A percentile compares a stretch with the other conserved stretches of the same genome.
Conservation (phyloP, 2,329 filamentous ascomycete species). For the Trichophyton verrucosum region DNA sequence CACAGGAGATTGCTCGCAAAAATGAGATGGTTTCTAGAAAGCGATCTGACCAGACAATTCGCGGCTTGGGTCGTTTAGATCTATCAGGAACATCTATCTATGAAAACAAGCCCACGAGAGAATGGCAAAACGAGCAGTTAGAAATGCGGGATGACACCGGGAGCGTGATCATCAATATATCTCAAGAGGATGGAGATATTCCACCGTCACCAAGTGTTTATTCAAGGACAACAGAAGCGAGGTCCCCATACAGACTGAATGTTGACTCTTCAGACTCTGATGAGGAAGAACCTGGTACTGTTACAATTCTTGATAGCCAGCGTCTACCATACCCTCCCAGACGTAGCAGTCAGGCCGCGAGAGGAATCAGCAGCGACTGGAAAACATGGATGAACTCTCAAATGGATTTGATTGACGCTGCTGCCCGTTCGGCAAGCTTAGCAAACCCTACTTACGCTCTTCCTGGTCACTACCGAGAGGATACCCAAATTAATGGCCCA, state of each 20-base stretch:
- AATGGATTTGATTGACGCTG: slow-evolving; percentile 14
- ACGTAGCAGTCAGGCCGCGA: background rate
- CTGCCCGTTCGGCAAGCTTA: background rate
- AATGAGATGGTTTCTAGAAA: slow-evolving; percentile 11
- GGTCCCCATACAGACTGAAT: slow-evolving; percentile 11
- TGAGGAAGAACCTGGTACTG: slow-evolving; percentile 15
- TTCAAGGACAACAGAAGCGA: slow-evolving; percentile 22
- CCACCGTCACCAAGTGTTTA: slow-evolving; percentile 23
- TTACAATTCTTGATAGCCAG: slow-evolving; percentile 15
- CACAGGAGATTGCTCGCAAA: slow-evolving; percentile 16
- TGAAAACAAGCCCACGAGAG: background rate
- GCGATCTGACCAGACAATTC: background rate
- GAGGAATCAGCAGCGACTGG: slow-evolving; percentile 14
- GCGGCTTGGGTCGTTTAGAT: background rate
- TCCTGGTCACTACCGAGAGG: slow-evolving; percentile 19
- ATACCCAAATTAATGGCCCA: slow-evolving; percentile 17
- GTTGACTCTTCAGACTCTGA: slow-evolving; percentile 8
- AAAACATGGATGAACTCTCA: slow-evolving; percentile 18
- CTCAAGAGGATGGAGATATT: background rate
- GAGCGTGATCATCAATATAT: slow-evolving; percentile 11
- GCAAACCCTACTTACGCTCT: background rate
- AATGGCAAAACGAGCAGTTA: background rate
- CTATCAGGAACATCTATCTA: background rate
- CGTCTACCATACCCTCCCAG: slow-evolving; percentile 10
- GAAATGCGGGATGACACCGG: slow-evolving; percentile 7